Conservation (phyloP, 2,329 filamentous ascomycete species). For the Graphiopsis chlorocephala region DNA sequence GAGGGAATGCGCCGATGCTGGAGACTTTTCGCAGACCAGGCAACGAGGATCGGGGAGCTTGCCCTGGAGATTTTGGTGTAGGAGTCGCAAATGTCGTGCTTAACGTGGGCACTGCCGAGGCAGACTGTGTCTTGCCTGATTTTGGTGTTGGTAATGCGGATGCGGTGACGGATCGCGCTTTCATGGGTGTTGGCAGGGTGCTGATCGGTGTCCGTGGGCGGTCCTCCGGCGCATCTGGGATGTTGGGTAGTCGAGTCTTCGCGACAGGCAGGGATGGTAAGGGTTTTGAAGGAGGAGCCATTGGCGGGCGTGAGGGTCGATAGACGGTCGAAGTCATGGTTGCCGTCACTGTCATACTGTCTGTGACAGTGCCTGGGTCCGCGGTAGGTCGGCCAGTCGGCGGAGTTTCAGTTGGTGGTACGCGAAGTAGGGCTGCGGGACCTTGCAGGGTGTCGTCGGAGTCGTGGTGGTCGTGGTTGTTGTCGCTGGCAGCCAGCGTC, state of each 20-base stretch:
- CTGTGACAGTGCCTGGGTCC: background rate
- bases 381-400: background rate
- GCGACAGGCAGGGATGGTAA: slow-evolving; percentile 71
- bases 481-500: slow-evolving; percentile 3
- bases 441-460: background rate
- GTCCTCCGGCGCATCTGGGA: slow-evolving; percentile 33
- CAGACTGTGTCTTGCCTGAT: slow-evolving; percentile 44
- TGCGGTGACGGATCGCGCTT: slow-evolving; percentile 40
- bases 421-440: background rate
- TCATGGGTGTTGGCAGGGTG: slow-evolving; percentile 38
- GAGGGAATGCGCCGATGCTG: slow-evolving; percentile 91
- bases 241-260: slow-evolving; percentile 62
- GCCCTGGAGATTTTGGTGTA: background rate
- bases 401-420: background rate
- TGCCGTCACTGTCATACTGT: slow-evolving; percentile 19
- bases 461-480: background rate
- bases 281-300: slow-evolving; percentile 68
- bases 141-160: slow-evolving; percentile 53
- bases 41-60: slow-evolving; percentile 17
- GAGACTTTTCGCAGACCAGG: slow-evolving; percentile 70
- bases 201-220: slow-evolving; percentile 27
- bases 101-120: slow-evolving; percentile 54
- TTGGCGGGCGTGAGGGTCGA: slow-evolving; percentile 42
- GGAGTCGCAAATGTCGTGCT: slow-evolving; percentile 40
- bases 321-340: slow-evolving; percentile 44